Evolutionary conservation across 2,329 filamentous ascomycete species (phyloP), one percentile per base, ranked within the genome.

Genomic region (Aspergillus luchuensis): DNA sequence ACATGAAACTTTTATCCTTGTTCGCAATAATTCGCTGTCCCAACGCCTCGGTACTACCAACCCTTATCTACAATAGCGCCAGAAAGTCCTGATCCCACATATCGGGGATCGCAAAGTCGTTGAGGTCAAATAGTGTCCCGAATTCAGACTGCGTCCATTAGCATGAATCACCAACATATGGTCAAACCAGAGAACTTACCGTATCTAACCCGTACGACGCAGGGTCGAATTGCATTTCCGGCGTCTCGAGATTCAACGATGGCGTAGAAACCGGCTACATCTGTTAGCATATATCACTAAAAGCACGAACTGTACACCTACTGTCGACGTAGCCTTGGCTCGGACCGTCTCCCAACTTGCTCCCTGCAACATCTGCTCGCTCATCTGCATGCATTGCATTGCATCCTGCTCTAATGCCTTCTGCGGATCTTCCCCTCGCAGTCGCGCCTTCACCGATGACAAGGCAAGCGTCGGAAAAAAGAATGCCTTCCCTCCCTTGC

Each of bases 361-460:
- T 5, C 71, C 71, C 28, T 62, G 60, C 51, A 74, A 62, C 8
- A 72, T 47, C 21, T 60, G 66, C 10, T 67, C 65, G 52, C 67
- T 69, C 5, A 69, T 56, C 50, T 64, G 65, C 21, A 75, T 66
- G 8, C 64, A 60, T 28, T 62, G 63, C 28, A 61, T 63, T 2
- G 67, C 69, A 3, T 60, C 58, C 30, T 64, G 55, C 23, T 73
- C 71, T n/a, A 74, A 63, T 25, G 65, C 66, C 4, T 53, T 51
- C 36, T 67, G 33, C 0, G 71, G 67, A 48, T 74, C 71, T 13
- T 74, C 71, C 1, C 71, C 71, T 41, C 68, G 69, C 17, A 74
- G 59, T 5, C 71, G 71, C 11, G 72, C 72, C 38, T 72, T 72
- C n/a, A 72, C 71, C 2, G 72, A 71, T 17, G 71, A 67, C 4